Evolutionary conservation across 75 land plant species (phyloP).

Genomic region (Selaginella tamariscina): DNA sequence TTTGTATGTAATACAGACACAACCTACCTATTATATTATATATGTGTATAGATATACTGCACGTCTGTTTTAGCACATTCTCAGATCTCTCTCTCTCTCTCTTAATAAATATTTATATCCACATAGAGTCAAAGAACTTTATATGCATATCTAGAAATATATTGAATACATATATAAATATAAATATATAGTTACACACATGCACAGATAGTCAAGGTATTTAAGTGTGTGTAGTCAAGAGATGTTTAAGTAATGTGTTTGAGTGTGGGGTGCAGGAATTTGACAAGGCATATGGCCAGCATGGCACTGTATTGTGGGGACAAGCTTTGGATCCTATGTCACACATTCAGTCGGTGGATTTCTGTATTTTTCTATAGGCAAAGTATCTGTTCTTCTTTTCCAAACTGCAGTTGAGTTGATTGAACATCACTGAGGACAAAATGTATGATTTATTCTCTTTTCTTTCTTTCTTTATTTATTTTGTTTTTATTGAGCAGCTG

Average conservation of each 20-base stretch:
- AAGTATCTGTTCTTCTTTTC: constrained; percentile 82
- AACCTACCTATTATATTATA: no score
- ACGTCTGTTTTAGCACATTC: no score
- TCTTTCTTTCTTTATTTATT: no score
- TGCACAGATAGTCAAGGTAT: background rate
- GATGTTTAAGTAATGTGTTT: background rate
- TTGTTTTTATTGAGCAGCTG: no score
- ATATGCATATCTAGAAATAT: no score
- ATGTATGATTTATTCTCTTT: no score
- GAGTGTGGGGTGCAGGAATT: constrained; percentile 53
- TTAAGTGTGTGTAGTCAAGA: constrained; percentile 12
- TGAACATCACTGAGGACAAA: constrained; percentile 14
- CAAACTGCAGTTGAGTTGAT: constrained; percentile 48
- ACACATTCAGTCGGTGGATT: constrained; percentile 86
- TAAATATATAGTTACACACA: no score
- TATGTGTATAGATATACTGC: no score
- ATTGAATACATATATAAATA: no score
- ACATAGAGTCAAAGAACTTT: background rate
- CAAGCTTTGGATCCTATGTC: constrained; percentile 88
- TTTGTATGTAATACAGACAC: no score
- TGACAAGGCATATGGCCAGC: constrained; percentile 86
- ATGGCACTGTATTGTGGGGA: constrained; percentile 94
- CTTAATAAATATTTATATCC: background rate
- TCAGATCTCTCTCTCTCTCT: background rate
- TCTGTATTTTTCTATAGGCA: constrained; percentile 79